Evolutionary conservation across 495 filamentous ascomycete genomes (phyloP), one percentile per base, ranked within the genome.

Genomic region (Talaromyces stipitatus): DNA sequence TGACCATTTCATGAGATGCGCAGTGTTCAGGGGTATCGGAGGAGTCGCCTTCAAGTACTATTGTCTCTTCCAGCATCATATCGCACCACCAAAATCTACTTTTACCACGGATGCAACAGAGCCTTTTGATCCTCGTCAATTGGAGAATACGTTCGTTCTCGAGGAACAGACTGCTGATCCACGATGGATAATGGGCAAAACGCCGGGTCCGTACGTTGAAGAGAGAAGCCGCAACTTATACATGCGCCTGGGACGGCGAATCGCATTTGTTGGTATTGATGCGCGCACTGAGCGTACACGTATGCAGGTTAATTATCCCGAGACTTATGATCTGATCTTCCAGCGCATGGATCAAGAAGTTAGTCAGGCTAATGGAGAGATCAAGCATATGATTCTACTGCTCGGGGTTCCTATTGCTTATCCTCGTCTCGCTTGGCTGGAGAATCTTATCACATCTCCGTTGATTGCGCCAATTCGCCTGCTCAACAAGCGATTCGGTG

Each of bases 331-430:
- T 23, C 70, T 83, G 10, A 85, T 96, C 56, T 96, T 96, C 65
- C 61, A 74, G 12, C 85, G 89, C 0, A 63, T 95, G 30, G 71
- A 78, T 50, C 61, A 73, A 24, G 89, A 95, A 61, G 75, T 96
- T 20, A 67, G 69, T 1, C 82, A 81, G 4, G 79, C 80, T 63
- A 65, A 79, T 62, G 67, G 85, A 66, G 62, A 81, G 24, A 87
- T 91, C 65, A 87, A 85, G 69, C 92, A 97, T 61, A 71, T 97
- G 41, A 79, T 97, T 38, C 75, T 97, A 4, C 78, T 97, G 3
- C 74, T 97, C 46, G 92, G 92, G 53, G 90, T 97, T 26, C 92
- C 92, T 2, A 96, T 97, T 60, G 91, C 92, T 5, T 97, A 96
- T 66, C 92, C 92, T 5, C 89, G 92, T 54, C 79, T 97, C 41